Evolutionary conservation across 371 early-diverging fungal genomes (phyloP).

Genomic region (Entomophthora muscae): DNA sequence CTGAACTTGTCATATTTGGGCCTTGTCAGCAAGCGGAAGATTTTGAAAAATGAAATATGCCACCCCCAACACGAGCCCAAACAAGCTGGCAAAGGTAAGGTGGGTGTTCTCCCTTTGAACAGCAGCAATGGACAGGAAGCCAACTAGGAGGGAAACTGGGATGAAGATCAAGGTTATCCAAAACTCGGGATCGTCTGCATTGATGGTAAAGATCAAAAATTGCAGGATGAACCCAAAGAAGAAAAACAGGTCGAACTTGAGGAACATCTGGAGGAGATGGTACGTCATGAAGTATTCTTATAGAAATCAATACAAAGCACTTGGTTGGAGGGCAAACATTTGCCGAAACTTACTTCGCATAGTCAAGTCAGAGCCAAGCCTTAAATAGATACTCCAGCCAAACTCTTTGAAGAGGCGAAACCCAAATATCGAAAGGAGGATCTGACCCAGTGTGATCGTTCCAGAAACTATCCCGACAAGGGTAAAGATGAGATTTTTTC

Average conservation of each 20-base stretch:
- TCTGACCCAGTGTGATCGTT: constrained; percentile 8
- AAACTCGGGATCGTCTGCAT: constrained; percentile 39
- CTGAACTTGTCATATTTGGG: constrained; percentile 29
- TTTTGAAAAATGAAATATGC: constrained; percentile 77
- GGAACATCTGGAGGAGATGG: constrained; percentile 67
- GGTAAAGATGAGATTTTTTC: background rate
- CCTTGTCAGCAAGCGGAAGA: constrained; percentile 48
- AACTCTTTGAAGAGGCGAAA: constrained; percentile 57
- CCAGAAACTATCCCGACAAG: constrained; percentile 11
- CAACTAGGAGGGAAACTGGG: constrained; percentile 43
- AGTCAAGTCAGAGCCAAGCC: constrained; percentile 77
- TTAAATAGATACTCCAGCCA: constrained; percentile 88
- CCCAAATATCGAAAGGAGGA: constrained; percentile 13
- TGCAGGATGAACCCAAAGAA: constrained; percentile 75
- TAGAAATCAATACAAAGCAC: background rate
- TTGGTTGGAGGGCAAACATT: too few relatives aligned
- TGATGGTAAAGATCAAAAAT: constrained; percentile 59
- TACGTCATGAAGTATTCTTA: constrained; percentile 68
- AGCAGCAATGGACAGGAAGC: constrained; percentile 55
- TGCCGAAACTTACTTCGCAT: constrained; percentile 61
- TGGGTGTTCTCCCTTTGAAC: constrained; percentile 42
- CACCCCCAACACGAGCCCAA: constrained; percentile 41
- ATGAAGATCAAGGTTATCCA: constrained; percentile 56
- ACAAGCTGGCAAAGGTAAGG: constrained; percentile 44
- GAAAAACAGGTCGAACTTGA: constrained; percentile 80